A percentile compares a stretch with the other conserved stretches of the same genome.
phyloP scores from a whole-genome alignment of 75 land plant species.

The Sequoia sempervirens region DNA sequence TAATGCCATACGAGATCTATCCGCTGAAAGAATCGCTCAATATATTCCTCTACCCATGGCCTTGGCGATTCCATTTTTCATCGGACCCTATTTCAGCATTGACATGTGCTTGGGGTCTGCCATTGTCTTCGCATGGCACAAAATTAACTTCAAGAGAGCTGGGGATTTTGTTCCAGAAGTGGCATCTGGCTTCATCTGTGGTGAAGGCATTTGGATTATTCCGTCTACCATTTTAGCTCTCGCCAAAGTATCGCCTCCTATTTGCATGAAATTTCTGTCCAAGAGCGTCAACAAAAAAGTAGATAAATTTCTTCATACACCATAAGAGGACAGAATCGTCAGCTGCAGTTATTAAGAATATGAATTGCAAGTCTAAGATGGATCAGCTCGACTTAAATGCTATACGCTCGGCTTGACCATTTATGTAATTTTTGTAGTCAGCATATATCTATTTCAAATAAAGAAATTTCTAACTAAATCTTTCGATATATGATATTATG shows the following conservation, averaged over 20 bases:
- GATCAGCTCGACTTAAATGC: too few relatives aligned
- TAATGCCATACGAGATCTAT: conserved; percentile 34
- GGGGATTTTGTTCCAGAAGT: conserved; percentile 45
- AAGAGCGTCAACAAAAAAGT: not conserved
- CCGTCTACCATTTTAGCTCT: conserved; percentile 56
- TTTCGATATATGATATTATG: too few relatives aligned
- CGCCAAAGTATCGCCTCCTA: conserved; percentile 44
- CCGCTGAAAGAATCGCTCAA: conserved; percentile 31
- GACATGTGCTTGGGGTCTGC: conserved; percentile 65
- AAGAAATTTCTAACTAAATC: too few relatives aligned
- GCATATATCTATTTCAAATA: too few relatives aligned
- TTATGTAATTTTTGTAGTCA: too few relatives aligned
- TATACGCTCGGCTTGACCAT: too few relatives aligned
- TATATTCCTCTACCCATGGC: conserved; percentile 26
- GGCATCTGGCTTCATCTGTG: conserved; percentile 80
- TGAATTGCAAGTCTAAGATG: too few relatives aligned
- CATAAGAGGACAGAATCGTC: too few relatives aligned
- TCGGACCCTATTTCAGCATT: conserved; percentile 59
- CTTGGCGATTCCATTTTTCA: conserved; percentile 64
- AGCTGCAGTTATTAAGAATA: too few relatives aligned
- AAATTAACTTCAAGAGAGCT: conserved; percentile 36
- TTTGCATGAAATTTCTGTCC: conserved; percentile 66
- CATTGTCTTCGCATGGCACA: conserved; percentile 50
- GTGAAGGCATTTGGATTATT: conserved; percentile 68
- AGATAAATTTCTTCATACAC: not conserved